Conservation (phyloP, 192 early-diverging fungal species). For the Backusella tarrabulga region DNA sequence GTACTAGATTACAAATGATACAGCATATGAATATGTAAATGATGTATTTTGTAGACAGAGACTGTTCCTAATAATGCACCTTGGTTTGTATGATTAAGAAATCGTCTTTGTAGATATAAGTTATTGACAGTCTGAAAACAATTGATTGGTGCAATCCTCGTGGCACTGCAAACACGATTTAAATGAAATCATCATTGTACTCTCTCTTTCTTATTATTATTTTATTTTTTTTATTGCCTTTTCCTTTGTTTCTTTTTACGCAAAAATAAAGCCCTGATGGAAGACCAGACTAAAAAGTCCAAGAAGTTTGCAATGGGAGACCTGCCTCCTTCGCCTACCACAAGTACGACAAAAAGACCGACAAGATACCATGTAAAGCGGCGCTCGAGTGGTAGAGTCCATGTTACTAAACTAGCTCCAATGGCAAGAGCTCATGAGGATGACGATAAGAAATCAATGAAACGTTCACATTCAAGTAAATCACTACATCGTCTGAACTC, state of each 20-base stretch:
- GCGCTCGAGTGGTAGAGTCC: slow-evolving; percentile 29
- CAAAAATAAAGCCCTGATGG: background rate
- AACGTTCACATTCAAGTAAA: slow-evolving; percentile 21
- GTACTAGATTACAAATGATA: background rate
- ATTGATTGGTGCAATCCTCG: slow-evolving; percentile 3
- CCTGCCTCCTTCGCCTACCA: slow-evolving; percentile 14
- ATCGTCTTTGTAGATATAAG: background rate
- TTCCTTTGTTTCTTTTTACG: background rate
- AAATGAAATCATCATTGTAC: slow-evolving; percentile 9
- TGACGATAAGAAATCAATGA: slow-evolving; percentile 18
- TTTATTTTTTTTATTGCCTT: background rate
- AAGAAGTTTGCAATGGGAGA: slow-evolving; percentile 21
- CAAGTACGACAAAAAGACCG: slow-evolving; percentile 14
- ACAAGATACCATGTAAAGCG: slow-evolving; percentile 35
- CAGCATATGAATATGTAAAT: background rate
- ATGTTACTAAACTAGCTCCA: slow-evolving; percentile 31
- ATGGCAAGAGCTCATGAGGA: slow-evolving; percentile 26
- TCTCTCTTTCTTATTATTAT: background rate
- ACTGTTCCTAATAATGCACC: background rate
- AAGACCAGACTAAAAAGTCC: background rate
- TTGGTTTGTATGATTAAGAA: background rate
- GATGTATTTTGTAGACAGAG: background rate
- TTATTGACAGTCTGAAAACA: background rate
- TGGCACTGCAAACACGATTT: background rate
- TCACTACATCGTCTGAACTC: slow-evolving; percentile 10